A percentile compares a stretch with the other conserved stretches of the same genome.
Evolutionary conservation across 768 basidiomycete genomes (phyloP).

Genomic region (Leccinum boreale): DNA sequence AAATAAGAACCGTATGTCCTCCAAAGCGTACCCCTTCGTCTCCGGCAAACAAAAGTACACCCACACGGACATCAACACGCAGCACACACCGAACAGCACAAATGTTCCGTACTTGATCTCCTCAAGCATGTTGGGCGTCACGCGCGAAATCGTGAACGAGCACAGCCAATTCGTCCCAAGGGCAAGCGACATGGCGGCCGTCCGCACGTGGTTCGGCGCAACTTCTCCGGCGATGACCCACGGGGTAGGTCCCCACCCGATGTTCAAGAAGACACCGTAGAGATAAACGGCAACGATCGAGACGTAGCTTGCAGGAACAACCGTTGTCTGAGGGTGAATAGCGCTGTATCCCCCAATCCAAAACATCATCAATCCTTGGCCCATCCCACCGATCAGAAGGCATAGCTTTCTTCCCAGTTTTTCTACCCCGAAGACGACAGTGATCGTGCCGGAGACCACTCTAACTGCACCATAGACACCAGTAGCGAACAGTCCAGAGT

Average conservation of each 20-base stretch:
- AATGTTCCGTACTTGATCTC: conserved; percentile 33
- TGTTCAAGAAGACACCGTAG: conserved; percentile 35
- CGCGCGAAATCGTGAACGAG: conserved; percentile 35
- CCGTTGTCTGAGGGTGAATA: conserved; percentile 25
- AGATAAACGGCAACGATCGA: conserved; percentile 39
- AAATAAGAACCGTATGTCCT: conserved; percentile 33
- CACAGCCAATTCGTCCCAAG: conserved; percentile 35
- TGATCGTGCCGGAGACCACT: conserved; percentile 39
- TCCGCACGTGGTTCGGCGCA: conserved; percentile 38
- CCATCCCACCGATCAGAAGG: conserved; percentile 46
- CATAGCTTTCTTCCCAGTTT: conserved; percentile 46
- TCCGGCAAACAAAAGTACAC: conserved; percentile 39
- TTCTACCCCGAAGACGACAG: conserved; percentile 48
- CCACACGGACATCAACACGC: conserved; percentile 34
- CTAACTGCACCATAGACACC: conserved; percentile 41
- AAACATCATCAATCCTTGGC: conserved; percentile 41
- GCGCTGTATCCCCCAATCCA: conserved; percentile 37
- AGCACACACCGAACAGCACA: conserved; percentile 32
- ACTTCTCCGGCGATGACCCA: conserved; percentile 35
- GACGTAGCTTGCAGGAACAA: conserved; percentile 35
- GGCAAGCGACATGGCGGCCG: conserved; percentile 34
- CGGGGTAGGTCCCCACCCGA: conserved; percentile 31
- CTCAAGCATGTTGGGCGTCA: conserved; percentile 37
- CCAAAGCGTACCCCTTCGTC: conserved; percentile 38
- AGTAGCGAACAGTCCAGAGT: conserved; percentile 47